phyloP scores from a whole-genome alignment of 140 eudicot species.

The Artemisia princeps region DNA sequence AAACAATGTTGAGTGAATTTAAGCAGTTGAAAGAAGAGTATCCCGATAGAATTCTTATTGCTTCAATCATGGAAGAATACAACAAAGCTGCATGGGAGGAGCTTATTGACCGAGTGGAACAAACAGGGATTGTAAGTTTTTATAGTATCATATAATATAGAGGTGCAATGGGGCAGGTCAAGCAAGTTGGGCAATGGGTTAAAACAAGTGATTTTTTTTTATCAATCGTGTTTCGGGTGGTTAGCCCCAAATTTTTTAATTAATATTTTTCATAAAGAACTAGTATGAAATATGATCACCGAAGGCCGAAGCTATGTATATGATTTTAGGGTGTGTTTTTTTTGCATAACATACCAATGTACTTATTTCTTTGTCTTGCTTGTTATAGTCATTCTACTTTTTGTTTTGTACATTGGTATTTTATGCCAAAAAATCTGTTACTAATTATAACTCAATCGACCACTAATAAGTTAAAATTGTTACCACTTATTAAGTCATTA shows the following conservation, averaged over 20 bases:
- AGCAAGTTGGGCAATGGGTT: background rate
- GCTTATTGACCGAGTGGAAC: conserved; percentile 84
- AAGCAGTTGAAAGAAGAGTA: conserved; percentile 80
- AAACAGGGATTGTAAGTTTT: conserved; percentile 75
- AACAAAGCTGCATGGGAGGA: conserved; percentile 92
- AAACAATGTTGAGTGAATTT: conserved; percentile 80
- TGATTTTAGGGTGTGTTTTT: too few species aligned
- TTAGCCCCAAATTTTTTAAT: background rate
- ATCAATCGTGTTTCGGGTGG: background rate
- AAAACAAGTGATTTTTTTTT: background rate
- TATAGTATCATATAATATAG: background rate
- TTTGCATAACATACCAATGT: too few species aligned
- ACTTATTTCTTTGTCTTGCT: too few species aligned
- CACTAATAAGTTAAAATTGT: too few species aligned
- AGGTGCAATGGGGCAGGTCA: background rate
- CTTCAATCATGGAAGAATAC: conserved; percentile 96
- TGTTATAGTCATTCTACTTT: too few species aligned
- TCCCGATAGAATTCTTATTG: conserved; percentile 89
- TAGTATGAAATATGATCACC: too few species aligned
- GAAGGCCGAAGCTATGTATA: too few species aligned
- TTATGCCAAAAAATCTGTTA: too few species aligned
- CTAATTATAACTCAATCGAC: too few species aligned
- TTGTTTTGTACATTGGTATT: too few species aligned
- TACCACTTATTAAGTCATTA: too few species aligned
- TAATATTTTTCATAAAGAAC: too few species aligned